phyloP scores from a whole-genome alignment of 768 basidiomycete genomes.

The Auricularia auricula-judae region DNA sequence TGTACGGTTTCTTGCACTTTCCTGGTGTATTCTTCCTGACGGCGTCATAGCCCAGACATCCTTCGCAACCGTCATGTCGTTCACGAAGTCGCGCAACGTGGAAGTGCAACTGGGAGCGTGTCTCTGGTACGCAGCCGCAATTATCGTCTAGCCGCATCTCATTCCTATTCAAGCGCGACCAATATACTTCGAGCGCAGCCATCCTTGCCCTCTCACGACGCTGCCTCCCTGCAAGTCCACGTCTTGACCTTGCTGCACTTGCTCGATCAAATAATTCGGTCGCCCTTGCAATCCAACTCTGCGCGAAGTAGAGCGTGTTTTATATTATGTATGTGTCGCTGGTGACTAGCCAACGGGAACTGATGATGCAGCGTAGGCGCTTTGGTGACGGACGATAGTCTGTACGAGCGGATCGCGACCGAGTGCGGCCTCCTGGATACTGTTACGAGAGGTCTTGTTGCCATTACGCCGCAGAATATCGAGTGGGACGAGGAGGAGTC shows the following conservation, averaged over 20 bases:
- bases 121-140: slow-evolving; percentile 38
- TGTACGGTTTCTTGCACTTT: background rate
- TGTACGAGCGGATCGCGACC: slow-evolving; percentile 54
- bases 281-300: slow-evolving; percentile 28
- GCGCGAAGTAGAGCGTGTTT: slow-evolving; percentile 62
- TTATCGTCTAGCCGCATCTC: background rate
- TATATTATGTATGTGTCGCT: slow-evolving; percentile 46
- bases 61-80: slow-evolving; percentile 34
- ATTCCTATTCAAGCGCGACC: slow-evolving; percentile 30
- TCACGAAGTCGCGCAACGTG: slow-evolving; percentile 46
- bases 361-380: slow-evolving; percentile 23
- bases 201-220: slow-evolving; percentile 11
- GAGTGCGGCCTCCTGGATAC: slow-evolving; percentile 57
- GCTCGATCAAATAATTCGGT: slow-evolving; percentile 47
- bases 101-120: slow-evolving; percentile 64
- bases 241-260: slow-evolving; percentile 59
- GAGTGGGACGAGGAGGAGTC: slow-evolving; percentile 67
- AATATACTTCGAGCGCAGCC: slow-evolving; percentile 42
- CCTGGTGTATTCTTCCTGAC: background rate
- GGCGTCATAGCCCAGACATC: slow-evolving; percentile 10
- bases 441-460: slow-evolving; percentile 39
- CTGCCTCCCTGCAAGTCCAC: slow-evolving; percentile 30
- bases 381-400: slow-evolving; percentile 59
- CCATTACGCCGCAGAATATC: slow-evolving; percentile 36
- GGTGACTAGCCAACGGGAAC: background rate